phyloP scores from a whole-genome alignment of 176 grass and related monocot genomes.

The Carex pumila region DNA sequence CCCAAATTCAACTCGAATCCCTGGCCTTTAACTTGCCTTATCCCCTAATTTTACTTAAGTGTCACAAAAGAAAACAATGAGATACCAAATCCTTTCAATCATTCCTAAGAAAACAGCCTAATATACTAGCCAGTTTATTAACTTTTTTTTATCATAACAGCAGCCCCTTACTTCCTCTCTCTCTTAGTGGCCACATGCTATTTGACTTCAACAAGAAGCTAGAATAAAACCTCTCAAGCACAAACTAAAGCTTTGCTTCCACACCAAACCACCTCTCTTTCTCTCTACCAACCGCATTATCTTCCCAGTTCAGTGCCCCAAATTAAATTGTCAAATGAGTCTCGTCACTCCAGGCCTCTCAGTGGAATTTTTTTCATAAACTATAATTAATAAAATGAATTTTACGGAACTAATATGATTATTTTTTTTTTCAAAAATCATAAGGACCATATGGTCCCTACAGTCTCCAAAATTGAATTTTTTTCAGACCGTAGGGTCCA shows the following conservation, averaged over 20 bases:
- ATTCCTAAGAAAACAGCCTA: background rate
- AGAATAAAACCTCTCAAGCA: constrained; percentile 25
- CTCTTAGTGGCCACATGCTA: constrained; percentile 29
- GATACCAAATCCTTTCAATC: constrained; percentile 8
- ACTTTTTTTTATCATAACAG: background rate
- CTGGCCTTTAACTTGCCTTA: constrained; percentile 7
- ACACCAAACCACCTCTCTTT: constrained; percentile 52
- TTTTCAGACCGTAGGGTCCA: too few relatives aligned
- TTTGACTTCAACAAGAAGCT: constrained; percentile 35
- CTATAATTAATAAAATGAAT: too few relatives aligned
- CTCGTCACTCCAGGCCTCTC: constrained; percentile 31
- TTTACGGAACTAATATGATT: too few relatives aligned
- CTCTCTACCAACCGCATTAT: constrained; percentile 70
- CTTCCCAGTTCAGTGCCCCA: constrained; percentile 22
- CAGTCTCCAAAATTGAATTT: too few relatives aligned
- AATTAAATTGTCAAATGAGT: constrained; percentile 30
- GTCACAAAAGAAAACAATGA: constrained; percentile 15
- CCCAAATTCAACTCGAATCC: background rate
- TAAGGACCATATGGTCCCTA: too few relatives aligned
- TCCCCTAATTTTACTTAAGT: background rate
- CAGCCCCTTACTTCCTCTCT: background rate
- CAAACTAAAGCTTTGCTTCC: constrained; percentile 59
- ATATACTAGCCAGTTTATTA: background rate
- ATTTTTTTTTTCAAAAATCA: too few relatives aligned
- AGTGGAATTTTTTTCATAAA: too few relatives aligned